phyloP scores from a whole-genome alignment of 164 flowering plant genomes.

The Tinospora cordifolia region DNA sequence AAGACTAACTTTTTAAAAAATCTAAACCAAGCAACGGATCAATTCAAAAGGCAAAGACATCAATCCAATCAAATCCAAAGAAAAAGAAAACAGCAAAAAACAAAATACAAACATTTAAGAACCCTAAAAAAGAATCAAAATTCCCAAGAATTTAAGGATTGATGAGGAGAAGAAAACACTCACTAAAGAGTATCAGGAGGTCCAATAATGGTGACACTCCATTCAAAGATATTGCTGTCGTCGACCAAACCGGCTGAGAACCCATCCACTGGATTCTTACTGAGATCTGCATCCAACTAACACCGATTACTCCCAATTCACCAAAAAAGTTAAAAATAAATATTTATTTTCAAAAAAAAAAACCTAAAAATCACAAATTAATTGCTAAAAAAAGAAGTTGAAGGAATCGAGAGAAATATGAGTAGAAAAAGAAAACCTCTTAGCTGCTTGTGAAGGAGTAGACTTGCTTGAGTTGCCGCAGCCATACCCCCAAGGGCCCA shows the following conservation, averaged over 20 bases:
- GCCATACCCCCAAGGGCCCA: conserved; percentile 15
- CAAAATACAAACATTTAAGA: neutral
- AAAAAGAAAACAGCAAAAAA: neutral
- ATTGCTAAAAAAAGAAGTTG: neutral
- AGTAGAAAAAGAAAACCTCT: conserved; percentile 24
- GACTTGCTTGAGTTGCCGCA: conserved; percentile 39
- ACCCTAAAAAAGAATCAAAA: conserved; percentile 1
- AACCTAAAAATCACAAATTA: conserved; percentile 1
- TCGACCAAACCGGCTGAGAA: conserved; percentile 80
- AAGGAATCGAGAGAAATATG: neutral
- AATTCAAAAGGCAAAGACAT: neutral
- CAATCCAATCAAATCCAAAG: neutral
- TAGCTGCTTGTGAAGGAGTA: conserved; percentile 56
- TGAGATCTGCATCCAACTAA: conserved; percentile 39
- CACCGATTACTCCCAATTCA: neutral
- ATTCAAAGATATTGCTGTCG: conserved; percentile 63
- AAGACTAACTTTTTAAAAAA: too few relatives aligned
- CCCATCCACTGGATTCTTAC: conserved; percentile 72
- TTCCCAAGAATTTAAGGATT: conserved; percentile 1
- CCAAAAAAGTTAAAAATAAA: neutral
- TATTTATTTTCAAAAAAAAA: neutral
- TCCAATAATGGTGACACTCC: conserved; percentile 76
- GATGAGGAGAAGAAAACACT: conserved; percentile 10
- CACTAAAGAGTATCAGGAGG: conserved; percentile 67
- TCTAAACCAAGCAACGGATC: neutral